Conservation (phyloP, 805 yeast species). For the Candida arabinofermentans region DNA sequence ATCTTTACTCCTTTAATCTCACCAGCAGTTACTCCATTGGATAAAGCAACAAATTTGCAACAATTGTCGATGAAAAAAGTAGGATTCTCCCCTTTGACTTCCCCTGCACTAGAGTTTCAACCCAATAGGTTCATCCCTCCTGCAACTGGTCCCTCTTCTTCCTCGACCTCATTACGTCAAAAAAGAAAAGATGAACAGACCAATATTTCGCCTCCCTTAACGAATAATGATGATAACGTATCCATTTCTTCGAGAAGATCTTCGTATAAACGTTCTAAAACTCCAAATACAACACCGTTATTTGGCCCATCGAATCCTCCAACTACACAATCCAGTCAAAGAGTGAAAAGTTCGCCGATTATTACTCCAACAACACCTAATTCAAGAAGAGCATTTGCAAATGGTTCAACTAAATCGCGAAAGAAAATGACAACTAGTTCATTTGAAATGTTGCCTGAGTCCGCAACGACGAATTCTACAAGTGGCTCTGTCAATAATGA, state of each 20-base stretch:
- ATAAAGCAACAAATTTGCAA: constrained; percentile 20
- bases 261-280: constrained; percentile 33
- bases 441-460: constrained; percentile 31
- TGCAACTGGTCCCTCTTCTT: constrained; percentile 8
- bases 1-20: constrained; percentile 74
- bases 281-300: constrained; percentile 38
- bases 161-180: constrained; percentile 21
- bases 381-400: neutral
- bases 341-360: constrained; percentile 5
- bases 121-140: constrained; percentile 12
- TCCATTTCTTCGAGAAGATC: constrained; percentile 11
- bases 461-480: constrained; percentile 20
- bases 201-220: constrained; percentile 19
- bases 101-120: constrained; percentile 61
- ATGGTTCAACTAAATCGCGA: constrained; percentile 3
- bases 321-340: constrained; percentile 1
- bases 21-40: constrained; percentile 70
- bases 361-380: constrained; percentile 2
- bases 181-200: constrained; percentile 27
- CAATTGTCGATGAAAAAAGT: constrained; percentile 10
- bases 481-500: constrained; percentile 10
- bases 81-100: constrained; percentile 50
- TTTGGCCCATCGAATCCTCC: constrained; percentile 31
- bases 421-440: constrained; percentile 3
- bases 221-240: constrained; percentile 19